phyloP scores from a whole-genome alignment of 805 yeast species.

The Debaryomyces maramus region DNA sequence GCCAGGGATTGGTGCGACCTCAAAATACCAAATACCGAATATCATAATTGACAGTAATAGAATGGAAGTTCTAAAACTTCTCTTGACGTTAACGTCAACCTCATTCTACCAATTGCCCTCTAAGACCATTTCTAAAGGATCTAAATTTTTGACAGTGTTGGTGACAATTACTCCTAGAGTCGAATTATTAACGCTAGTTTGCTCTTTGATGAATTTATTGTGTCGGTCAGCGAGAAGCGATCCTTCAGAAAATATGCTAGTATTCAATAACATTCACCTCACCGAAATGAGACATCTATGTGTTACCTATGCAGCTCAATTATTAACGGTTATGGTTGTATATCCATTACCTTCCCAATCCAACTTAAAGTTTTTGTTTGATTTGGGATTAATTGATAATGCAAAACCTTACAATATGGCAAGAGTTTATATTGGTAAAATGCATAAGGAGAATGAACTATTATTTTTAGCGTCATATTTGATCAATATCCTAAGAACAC shows the following conservation, averaged over 20 bases:
- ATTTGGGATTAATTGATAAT: constrained; percentile 25
- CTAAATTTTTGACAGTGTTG: constrained; percentile 58
- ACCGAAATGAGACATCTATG: constrained; percentile 46
- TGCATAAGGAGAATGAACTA: constrained; percentile 57
- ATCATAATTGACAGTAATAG: constrained; percentile 57
- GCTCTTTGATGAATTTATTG: constrained; percentile 67
- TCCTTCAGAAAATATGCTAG: constrained; percentile 47
- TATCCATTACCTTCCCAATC: constrained; percentile 57
- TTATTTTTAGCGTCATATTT: constrained; percentile 48
- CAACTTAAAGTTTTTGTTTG: constrained; percentile 37
- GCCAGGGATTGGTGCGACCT: constrained; percentile 65
- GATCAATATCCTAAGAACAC: constrained; percentile 46
- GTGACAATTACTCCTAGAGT: constrained; percentile 51
- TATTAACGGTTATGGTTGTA: constrained; percentile 58
- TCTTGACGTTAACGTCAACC: constrained; percentile 61
- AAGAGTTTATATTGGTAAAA: constrained; percentile 50
- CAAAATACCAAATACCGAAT: constrained; percentile 25
- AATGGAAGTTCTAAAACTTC: constrained; percentile 61
- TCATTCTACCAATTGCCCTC: constrained; percentile 53
- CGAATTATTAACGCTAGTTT: constrained; percentile 52
- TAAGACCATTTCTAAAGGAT: constrained; percentile 50
- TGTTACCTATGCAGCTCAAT: constrained; percentile 58
- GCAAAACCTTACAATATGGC: constrained; percentile 47
- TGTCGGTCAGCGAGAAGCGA: constrained; percentile 50
- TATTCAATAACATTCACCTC: constrained; percentile 25